A percentile compares a stretch with the other conserved stretches of the same genome.
Evolutionary conservation across 2,329 filamentous ascomycete species (phyloP).

Genomic region (Onygenales sp.): DNA sequence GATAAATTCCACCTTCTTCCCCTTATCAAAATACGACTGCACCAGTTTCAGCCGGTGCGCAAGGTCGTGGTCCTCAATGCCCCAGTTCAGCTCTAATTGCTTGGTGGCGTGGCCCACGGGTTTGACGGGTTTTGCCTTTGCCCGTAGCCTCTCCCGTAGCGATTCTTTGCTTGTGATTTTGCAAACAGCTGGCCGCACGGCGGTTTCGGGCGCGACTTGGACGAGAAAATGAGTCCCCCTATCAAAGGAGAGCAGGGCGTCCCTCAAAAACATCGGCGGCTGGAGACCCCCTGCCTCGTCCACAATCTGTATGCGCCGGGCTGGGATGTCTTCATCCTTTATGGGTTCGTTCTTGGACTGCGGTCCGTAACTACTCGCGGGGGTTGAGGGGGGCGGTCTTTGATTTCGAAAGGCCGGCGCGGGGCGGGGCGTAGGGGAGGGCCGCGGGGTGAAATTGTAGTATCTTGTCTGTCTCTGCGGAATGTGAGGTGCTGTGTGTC

Average conservation of each 20-base stretch:
- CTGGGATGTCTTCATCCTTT: conserved; percentile 26
- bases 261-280: conserved; percentile 17
- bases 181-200: conserved; percentile 51
- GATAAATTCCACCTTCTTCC: conserved; percentile 64
- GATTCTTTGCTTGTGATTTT: conserved; percentile 55
- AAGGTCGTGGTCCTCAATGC: conserved; percentile 67
- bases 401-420: neutral
- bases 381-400: too few relatives aligned
- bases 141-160: conserved; percentile 28
- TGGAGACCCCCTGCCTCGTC: conserved; percentile 24
- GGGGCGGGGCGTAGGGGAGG: neutral
- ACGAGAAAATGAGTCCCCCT: conserved; percentile 42
- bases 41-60: conserved; percentile 60
- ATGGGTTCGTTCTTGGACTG: neutral
- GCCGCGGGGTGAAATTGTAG: neutral
- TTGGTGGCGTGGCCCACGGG: conserved; percentile 45
- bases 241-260: conserved; percentile 38
- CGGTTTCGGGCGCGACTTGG: conserved; percentile 32
- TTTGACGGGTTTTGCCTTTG: conserved; percentile 29
- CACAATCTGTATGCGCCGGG: conserved; percentile 24
- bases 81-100: conserved; percentile 85
- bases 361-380: too few relatives aligned
- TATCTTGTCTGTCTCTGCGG: neutral
- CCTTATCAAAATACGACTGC: conserved; percentile 60
- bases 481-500: neutral